These are phyloP conservation scores for Mycena venus DNA, from an alignment of 768 basidiomycete species.

Conservation along the genomic window DNA sequence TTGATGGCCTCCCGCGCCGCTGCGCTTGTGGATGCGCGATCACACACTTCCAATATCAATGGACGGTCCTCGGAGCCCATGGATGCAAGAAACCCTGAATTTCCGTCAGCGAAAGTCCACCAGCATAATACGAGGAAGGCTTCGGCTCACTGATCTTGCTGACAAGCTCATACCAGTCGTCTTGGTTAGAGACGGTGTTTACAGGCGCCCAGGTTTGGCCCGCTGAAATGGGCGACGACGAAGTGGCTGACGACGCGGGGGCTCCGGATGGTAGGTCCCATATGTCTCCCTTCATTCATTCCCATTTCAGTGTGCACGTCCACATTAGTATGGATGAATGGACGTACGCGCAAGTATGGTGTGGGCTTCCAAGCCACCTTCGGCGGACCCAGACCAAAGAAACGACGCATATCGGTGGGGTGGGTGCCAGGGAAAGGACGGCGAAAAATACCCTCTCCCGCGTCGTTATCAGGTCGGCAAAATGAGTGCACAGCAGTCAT, in stretches of 20 bases:
- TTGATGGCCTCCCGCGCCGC: conserved; percentile 28
- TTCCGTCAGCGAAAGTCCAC: background rate
- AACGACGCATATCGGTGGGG: conserved; percentile 24
- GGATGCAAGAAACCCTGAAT: conserved; percentile 24
- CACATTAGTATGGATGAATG: background rate
- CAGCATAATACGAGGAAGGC: no score
- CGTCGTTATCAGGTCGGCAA: conserved; percentile 15
- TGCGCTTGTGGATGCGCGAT: conserved; percentile 17
- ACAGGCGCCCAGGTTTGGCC: conserved; percentile 27
- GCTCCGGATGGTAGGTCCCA: background rate
- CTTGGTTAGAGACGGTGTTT: conserved; percentile 32
- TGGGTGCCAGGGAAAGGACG: background rate
- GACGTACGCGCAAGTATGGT: conserved; percentile 15
- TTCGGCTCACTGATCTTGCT: conserved; percentile 23
- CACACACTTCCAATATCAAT: conserved; percentile 30
- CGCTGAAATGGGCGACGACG: conserved; percentile 12
- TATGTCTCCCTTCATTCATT: background rate
- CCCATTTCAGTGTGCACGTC: no score
- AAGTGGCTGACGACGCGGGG: background rate
- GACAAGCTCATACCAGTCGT: conserved; percentile 32
- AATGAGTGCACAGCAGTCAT: conserved; percentile 17
- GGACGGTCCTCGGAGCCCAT: conserved; percentile 32
- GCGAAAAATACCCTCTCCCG: background rate
- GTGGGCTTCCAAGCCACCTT: conserved; percentile 14
- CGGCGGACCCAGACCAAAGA: conserved; percentile 16